phyloP scores from a whole-genome alignment of 108 stramenopile genomes.

The Parietichytrium sp. region DNA sequence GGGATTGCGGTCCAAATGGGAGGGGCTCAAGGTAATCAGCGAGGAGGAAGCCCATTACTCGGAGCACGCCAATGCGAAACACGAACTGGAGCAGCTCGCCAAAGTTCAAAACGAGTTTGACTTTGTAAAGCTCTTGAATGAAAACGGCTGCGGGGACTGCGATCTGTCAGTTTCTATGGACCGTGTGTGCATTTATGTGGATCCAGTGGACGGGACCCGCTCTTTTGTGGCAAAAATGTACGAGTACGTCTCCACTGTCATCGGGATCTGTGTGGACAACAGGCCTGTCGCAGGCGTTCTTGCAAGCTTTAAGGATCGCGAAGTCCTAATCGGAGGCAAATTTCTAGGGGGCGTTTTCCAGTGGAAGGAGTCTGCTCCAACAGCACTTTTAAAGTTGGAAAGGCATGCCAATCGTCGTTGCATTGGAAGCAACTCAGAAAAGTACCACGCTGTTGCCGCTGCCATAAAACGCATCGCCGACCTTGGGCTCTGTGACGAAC shows the following conservation, averaged over 20 bases:
- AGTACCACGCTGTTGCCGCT: background rate
- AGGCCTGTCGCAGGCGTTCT: background rate
- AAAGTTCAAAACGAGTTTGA: background rate
- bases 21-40: background rate
- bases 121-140: background rate
- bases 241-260: background rate
- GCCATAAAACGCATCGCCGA: background rate
- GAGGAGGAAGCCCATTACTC: background rate
- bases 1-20: background rate
- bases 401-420: too few species aligned
- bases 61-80: background rate
- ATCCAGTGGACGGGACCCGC: constrained; percentile 12
- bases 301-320: background rate
- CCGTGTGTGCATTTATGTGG: background rate
- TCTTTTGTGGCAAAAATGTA: background rate
- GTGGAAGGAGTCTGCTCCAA: background rate
- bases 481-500: background rate
- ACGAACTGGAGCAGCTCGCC: background rate
- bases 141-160: background rate
- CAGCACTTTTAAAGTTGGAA: too few species aligned
- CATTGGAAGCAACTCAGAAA: background rate
- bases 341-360: constrained; percentile 11
- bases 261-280: background rate
- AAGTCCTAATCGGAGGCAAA: background rate
- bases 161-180: background rate